Base-by-base conservation (phyloP, 352 stramenopile genomes). In the Globisporangium solare region DNA sequence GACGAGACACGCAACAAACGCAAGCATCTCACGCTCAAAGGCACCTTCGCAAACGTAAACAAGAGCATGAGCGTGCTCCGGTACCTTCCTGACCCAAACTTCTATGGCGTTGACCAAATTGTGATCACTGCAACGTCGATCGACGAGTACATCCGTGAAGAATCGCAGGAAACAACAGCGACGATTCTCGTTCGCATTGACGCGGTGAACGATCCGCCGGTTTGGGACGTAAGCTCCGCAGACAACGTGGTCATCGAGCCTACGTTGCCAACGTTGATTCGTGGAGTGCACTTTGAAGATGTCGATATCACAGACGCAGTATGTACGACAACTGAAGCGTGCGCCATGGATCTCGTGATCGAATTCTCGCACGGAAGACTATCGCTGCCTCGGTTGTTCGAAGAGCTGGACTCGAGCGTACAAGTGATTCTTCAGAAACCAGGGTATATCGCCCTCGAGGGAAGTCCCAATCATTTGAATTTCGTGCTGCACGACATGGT, bases 281-380 rank as follows among this genome's bases (percentile, higher is more conserved):
- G 45, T 6, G 70, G 71, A n/a, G 54, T 89, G 17, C 62, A 50
- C 6, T 68, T 92, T 45, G 18, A 54, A 3, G 82, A 92, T 54
- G 64, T 79, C 13, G 79, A 92, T 48, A 45, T 71, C 13, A 39
- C 17, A 11, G 51, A 59, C 3, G 3, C 51, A 22, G 42, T 35
- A 8, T 51, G 32, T 24, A 14, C 3, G 12, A 17, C 10, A n/a
- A 35, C 63, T 6, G 56, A 74, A 20, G 51, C 46, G 10, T 86
- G 76, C 42, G 48, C 61, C n/a, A 74, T 84, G 61, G 79, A 90
- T 53, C 48, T 90, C 10, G 73, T 76, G 20, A 35, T 92, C 21
- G 74, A 89, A 51, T 47, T 64, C 17, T 76, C 56, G 4, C 53
- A 69, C 20, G 79, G 76, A 1, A 56, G 63, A 12, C 40, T 89